A percentile compares a stretch with the other conserved stretches of the same genome.
Conservation (phyloP, 306 rosid genomes). For the Rosa multiflora region DNA sequence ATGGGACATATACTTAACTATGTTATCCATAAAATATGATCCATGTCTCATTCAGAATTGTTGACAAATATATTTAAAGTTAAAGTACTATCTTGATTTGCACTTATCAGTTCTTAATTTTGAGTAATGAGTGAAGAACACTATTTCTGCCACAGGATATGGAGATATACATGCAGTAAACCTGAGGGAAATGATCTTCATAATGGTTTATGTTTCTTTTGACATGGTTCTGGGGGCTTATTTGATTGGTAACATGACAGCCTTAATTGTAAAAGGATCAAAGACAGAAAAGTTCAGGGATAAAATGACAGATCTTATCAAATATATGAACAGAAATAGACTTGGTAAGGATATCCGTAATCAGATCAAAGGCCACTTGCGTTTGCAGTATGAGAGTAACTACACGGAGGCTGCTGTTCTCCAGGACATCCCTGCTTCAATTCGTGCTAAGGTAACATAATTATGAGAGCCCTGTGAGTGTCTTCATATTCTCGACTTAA, state of each 20-base stretch:
- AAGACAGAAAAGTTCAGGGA: constrained; percentile 93
- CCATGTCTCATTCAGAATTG: not conserved
- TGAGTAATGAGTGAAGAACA: constrained; percentile 16
- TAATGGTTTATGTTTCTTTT: constrained; percentile 84
- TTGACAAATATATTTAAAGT: not conserved
- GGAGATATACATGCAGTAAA: constrained; percentile 99
- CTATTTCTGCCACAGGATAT: constrained; percentile 61
- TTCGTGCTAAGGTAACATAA: constrained; percentile 75
- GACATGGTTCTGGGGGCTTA: constrained; percentile 99
- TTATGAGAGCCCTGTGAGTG: constrained; percentile 17
- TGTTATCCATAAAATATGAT: no score
- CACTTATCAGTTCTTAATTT: constrained; percentile 12
- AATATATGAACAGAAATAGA: constrained; percentile 86
- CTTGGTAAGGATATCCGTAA: constrained; percentile 81
- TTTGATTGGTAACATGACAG: constrained; percentile 99
- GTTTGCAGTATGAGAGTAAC: constrained; percentile 90
- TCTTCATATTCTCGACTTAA: not conserved
- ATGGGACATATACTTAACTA: not conserved
- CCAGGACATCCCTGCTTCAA: constrained; percentile 81
- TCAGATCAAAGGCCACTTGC: constrained; percentile 89
- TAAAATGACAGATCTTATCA: constrained; percentile 84
- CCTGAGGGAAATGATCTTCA: constrained; percentile 93
- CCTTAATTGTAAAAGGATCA: constrained; percentile 97
- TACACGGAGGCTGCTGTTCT: constrained; percentile 81
- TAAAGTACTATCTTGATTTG: not conserved